Evolutionary conservation across 2,329 filamentous ascomycete species (phyloP).

Genomic region (Aspergillus sojae): DNA sequence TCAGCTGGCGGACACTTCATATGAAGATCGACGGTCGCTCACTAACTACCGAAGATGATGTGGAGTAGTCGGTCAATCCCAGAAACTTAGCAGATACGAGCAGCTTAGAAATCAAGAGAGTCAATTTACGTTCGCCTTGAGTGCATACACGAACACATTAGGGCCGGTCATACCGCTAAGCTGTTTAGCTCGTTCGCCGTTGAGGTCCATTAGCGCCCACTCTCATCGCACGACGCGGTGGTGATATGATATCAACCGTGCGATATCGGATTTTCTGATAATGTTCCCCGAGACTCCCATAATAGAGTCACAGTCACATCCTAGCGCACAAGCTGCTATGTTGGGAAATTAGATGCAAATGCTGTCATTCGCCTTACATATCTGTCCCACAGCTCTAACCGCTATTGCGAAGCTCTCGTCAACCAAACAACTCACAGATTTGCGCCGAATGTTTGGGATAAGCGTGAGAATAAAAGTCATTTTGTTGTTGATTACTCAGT

Average conservation of each 20-base stretch:
- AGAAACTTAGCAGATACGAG: not conserved
- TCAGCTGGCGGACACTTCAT: not conserved
- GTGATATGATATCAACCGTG: not conserved
- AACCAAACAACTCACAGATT: not conserved
- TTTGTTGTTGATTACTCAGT: not conserved
- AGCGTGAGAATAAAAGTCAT: not conserved
- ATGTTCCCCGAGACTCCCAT: not conserved
- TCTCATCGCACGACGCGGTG: not conserved
- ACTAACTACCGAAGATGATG: not conserved
- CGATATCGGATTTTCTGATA: not conserved
- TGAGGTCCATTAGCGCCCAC: not conserved
- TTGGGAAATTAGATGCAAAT: not conserved
- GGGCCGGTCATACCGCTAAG: not conserved
- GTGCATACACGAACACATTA: not conserved
- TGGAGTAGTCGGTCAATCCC: not conserved
- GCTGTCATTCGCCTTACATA: not conserved
- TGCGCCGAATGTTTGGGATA: not conserved
- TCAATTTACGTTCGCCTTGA: not conserved
- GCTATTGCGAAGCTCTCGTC: not conserved
- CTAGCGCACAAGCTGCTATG: not conserved
- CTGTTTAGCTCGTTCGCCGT: not conserved
- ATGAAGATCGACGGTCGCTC: slow-evolving; percentile 2
- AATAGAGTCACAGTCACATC: not conserved
- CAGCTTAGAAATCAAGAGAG: not conserved
- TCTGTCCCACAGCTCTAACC: not conserved